Evolutionary conservation across 805 yeast species (phyloP).

Genomic region (Schwanniomyces yamadae): DNA sequence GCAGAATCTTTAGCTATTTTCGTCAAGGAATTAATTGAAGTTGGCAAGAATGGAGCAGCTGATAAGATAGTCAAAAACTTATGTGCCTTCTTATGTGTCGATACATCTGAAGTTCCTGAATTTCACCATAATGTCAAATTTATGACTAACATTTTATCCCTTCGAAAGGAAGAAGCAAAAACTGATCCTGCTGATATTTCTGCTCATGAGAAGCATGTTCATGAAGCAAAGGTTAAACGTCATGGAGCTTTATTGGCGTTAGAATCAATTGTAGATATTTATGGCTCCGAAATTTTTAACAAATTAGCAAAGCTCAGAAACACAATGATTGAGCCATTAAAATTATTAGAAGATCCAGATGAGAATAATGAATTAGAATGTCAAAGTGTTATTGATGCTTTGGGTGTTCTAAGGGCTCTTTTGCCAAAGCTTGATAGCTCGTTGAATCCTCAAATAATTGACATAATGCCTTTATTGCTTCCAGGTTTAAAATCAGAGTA

Average conservation of each 20-base stretch:
- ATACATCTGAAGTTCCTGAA: slow-evolving; percentile 94
- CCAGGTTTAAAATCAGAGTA: slow-evolving; percentile 63
- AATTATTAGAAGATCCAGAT: slow-evolving; percentile 28
- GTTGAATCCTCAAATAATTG: slow-evolving; percentile 51
- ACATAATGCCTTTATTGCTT: slow-evolving; percentile 40
- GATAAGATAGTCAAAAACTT: slow-evolving; percentile 88
- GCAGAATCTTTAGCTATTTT: slow-evolving; percentile 68
- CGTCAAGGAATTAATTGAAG: slow-evolving; percentile 54
- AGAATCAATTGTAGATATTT: slow-evolving; percentile 53
- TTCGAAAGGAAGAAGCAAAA: slow-evolving; percentile 73
- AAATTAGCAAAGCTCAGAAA: slow-evolving; percentile 65
- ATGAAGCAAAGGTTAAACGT: slow-evolving; percentile 76
- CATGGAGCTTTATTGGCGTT: slow-evolving; percentile 79
- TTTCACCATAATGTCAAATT: slow-evolving; percentile 62
- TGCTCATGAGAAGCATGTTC: slow-evolving; percentile 59
- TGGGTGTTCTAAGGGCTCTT: slow-evolving; percentile 77
- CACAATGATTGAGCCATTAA: slow-evolving; percentile 66
- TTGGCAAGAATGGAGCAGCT: slow-evolving; percentile 68
- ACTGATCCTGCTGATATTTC: slow-evolving; percentile 61
- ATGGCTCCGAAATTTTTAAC: slow-evolving; percentile 54
- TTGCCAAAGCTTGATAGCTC: slow-evolving; percentile 56
- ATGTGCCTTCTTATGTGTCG: slow-evolving; percentile 92
- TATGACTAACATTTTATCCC: slow-evolving; percentile 61
- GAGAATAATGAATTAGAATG: slow-evolving; percentile 52
- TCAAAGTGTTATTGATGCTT: slow-evolving; percentile 79